Conservation (phyloP, 495 filamentous ascomycete species). For the Aspergillus cavernicola region DNA sequence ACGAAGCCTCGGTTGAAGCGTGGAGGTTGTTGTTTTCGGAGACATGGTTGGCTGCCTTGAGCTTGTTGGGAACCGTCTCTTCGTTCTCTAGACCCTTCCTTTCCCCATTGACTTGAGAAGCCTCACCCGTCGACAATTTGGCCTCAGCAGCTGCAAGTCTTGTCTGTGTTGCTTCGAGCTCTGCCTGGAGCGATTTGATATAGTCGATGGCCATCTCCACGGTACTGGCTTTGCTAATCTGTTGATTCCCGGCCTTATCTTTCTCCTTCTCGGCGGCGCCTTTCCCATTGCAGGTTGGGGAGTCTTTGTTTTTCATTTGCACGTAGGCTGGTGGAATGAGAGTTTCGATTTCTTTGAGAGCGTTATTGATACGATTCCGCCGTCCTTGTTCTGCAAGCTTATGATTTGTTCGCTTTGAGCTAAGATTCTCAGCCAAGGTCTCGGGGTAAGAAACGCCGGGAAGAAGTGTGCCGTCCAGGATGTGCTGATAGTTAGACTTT, state of each 20-base stretch:
- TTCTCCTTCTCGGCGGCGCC: slow-evolving; percentile 40
- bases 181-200: slow-evolving; percentile 77
- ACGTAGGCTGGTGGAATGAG: slow-evolving; percentile 62
- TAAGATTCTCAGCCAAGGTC: slow-evolving; percentile 85
- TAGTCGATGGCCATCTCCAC: slow-evolving; percentile 96
- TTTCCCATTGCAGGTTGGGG: slow-evolving; percentile 27
- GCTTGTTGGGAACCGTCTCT: background rate
- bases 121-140: slow-evolving; percentile 33
- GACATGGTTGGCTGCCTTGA: background rate
- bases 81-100: background rate
- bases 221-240: slow-evolving; percentile 89
- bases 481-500: slow-evolving; percentile 98
- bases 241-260: slow-evolving; percentile 47
- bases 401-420: slow-evolving; percentile 94
- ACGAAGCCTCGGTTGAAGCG: slow-evolving; percentile 4
- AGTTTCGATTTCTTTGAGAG: slow-evolving; percentile 84
- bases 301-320: slow-evolving; percentile 29
- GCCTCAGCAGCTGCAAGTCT: slow-evolving; percentile 63
- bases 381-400: slow-evolving; percentile 97
- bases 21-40: slow-evolving; percentile 1
- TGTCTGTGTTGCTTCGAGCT: slow-evolving; percentile 63
- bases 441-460: slow-evolving; percentile 89
- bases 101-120: slow-evolving; percentile 7
- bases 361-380: slow-evolving; percentile 90
- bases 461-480: slow-evolving; percentile 85